Percentiles rank a stretch among this genome's conserved stretches.
These are phyloP conservation scores for Phytopythium montanum DNA, from an alignment of 352 stramenopile species.

Conservation along the genomic window DNA sequence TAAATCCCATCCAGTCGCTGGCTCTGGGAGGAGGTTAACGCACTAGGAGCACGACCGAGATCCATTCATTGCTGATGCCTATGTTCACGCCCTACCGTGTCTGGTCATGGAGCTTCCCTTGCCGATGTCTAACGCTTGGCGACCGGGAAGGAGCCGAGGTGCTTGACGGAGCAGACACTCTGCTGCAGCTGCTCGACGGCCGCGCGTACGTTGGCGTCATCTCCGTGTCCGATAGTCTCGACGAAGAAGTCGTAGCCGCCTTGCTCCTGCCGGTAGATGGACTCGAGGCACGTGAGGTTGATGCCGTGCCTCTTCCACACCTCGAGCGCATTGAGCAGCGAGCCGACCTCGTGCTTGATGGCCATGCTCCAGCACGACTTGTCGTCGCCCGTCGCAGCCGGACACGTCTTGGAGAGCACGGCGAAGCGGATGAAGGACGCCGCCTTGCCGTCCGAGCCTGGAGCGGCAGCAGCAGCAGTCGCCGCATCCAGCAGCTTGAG, in stretches of 20 bases:
- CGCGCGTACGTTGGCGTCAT: slow-evolving; percentile 55
- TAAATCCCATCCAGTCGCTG: slow-evolving; percentile 6
- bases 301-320: slow-evolving; percentile 80
- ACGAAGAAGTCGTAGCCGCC: slow-evolving; percentile 86
- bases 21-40: not conserved
- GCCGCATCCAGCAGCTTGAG: slow-evolving; percentile 49
- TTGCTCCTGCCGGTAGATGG: slow-evolving; percentile 72
- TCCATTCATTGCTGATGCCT: not conserved
- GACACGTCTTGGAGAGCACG: slow-evolving; percentile 63
- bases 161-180: slow-evolving; percentile 59
- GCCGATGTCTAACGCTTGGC: slow-evolving; percentile 43
- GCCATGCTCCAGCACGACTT: slow-evolving; percentile 85
- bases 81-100: not conserved
- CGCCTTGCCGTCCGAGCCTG: slow-evolving; percentile 12
- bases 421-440: slow-evolving; percentile 69
- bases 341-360: slow-evolving; percentile 87
- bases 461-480: slow-evolving; percentile 33
- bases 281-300: slow-evolving; percentile 85
- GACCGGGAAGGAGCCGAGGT: slow-evolving; percentile 78
- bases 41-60: not conserved
- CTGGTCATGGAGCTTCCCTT: slow-evolving; percentile 21
- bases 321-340: slow-evolving; percentile 68
- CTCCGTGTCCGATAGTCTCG: slow-evolving; percentile 73
- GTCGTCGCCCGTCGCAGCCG: slow-evolving; percentile 64
- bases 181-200: slow-evolving; percentile 53